A percentile compares a stretch with the other conserved stretches of the same genome.
phyloP scores from a whole-genome alignment of 2,329 filamentous ascomycete species.

The Epichloe typhina region DNA sequence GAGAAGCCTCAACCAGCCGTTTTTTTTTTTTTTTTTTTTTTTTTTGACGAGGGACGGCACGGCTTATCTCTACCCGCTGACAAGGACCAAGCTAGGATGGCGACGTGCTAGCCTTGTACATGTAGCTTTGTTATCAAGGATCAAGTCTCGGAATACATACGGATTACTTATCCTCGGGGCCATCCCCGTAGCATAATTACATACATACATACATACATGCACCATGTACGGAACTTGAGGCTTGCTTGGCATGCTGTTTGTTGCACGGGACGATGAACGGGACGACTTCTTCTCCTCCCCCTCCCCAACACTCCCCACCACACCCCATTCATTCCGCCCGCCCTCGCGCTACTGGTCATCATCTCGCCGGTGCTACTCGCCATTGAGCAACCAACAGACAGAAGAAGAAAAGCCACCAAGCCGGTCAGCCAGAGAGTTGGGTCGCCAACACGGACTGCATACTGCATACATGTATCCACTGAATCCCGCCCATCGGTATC shows the following conservation, averaged over 20 bases:
- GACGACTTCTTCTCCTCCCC: neutral
- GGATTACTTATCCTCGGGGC: neutral
- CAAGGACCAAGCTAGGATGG: neutral
- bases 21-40: no score
- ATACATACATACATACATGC: no score
- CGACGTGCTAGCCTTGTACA: neutral
- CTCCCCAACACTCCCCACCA: neutral
- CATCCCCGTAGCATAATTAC: no score
- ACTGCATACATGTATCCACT: neutral
- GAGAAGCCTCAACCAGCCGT: no score
- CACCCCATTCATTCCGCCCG: neutral
- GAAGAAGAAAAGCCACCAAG: conserved; percentile 1
- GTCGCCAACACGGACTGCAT: neutral
- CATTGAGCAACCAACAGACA: neutral
- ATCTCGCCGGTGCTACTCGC: neutral
- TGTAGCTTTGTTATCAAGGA: neutral
- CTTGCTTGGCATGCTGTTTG: neutral
- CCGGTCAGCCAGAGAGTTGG: conserved; percentile 3
- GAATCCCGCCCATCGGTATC: conserved; percentile 3
- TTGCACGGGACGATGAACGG: no score
- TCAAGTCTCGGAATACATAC: neutral
- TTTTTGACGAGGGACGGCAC: no score
- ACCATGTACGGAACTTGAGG: neutral
- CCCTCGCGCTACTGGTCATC: neutral
- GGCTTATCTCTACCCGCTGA: no score